Evolutionary conservation across 208 protist genomes (phyloP), one percentile per base, ranked within the genome.

Genomic region (Wallacemonas sp.): DNA sequence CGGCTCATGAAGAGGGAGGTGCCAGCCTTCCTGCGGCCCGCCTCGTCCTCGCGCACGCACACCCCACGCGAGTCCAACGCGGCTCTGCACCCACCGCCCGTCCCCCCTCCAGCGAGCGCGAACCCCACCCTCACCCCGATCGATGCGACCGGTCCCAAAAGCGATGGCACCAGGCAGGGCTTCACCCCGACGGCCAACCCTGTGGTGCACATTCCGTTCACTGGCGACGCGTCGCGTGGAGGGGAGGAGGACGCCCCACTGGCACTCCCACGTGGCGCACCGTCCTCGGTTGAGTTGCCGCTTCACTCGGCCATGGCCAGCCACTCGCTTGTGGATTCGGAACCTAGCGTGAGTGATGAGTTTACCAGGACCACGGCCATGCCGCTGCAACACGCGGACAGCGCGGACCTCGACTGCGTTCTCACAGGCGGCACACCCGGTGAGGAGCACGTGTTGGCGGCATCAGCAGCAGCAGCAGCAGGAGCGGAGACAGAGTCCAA

Each of bases 1-100:
- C 61, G 39, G 11, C 21, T 66, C 17, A 43, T 66, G 32, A 66
- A 66, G 61, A 39, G 46, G 27, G 61, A 66, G 14, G 61, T 66
- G 26, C 61, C 61, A 4, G 41, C 41, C 17, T 66, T 66, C 24
- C 33, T 66, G 9, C 32, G 27, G 41, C 52, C 52, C 26, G 24
- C 41, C 8, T 23, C 44, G 6, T 26, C 34, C 21, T 63, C 52
- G 9, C 52, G 52, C 52, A 58, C 52, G 5, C 52, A 58, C 30
- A 58, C 52, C 0, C 52, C 52, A 9, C 52, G 52, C 32, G 30
- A 24, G 30, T 16, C 30, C 5, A 24, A 41, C 52, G 30, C 52
- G 2, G 52, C 30, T 9, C 52, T 58, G 52, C 30, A 5, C 16
- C 12, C 48, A n/a, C 1, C 48, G 9, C 44, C 44, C 6, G 21